Percentiles rank a stretch among this genome's conserved stretches.
Evolutionary conservation across 768 basidiomycete genomes (phyloP).

Genomic region (Serendipita sp.): DNA sequence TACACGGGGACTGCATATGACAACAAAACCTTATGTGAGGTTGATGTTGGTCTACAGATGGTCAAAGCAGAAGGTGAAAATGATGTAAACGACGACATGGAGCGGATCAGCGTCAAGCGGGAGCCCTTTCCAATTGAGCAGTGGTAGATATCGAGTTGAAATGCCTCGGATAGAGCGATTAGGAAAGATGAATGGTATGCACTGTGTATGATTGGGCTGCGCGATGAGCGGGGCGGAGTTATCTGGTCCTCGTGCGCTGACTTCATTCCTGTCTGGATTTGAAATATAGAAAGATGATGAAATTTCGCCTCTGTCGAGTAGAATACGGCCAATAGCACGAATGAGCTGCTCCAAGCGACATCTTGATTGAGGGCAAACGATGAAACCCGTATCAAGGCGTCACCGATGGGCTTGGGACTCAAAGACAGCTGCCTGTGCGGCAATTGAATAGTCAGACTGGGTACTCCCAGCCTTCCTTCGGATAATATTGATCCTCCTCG

Average conservation of each 20-base stretch:
- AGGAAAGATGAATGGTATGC: background rate
- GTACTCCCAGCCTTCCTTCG: background rate
- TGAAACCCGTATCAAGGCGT: background rate
- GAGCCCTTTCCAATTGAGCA: background rate
- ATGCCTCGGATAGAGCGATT: background rate
- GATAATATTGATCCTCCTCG: background rate
- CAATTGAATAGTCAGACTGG: no score
- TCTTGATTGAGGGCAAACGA: background rate
- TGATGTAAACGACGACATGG: background rate
- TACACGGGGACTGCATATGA: background rate
- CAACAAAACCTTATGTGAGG: background rate
- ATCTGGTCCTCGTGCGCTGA: background rate
- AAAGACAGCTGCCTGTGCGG: background rate
- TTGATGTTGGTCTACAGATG: background rate
- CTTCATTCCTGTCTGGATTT: background rate
- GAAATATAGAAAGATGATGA: conserved; percentile 4
- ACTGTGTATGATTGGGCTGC: background rate
- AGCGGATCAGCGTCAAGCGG: background rate
- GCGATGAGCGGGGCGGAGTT: background rate
- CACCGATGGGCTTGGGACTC: background rate
- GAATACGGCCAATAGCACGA: background rate
- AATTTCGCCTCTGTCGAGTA: background rate
- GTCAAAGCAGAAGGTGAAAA: background rate
- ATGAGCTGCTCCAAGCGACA: background rate
- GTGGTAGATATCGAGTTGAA: conserved; percentile 5